phyloP scores from a whole-genome alignment of 305 asterid genomes.

The Solanum aculeatissimum region DNA sequence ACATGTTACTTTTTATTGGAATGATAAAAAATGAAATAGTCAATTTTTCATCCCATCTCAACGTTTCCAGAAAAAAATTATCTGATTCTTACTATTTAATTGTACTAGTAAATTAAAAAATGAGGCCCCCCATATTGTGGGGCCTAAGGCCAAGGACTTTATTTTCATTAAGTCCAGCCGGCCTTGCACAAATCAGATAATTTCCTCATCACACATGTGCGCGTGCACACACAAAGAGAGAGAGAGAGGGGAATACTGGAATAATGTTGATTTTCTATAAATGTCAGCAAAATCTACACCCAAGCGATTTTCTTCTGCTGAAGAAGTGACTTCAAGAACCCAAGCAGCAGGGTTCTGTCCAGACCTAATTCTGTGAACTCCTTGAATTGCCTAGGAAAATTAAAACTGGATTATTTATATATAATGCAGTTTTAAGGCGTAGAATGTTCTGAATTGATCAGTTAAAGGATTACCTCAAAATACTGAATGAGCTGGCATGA shows the following conservation, averaged over 20 bases:
- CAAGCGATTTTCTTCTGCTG: conserved; percentile 49
- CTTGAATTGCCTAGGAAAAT: conserved; percentile 40
- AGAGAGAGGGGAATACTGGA: conserved; percentile 16
- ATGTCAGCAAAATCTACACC: conserved; percentile 56
- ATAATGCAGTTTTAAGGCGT: neutral
- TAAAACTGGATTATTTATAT: neutral
- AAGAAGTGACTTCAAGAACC: conserved; percentile 69
- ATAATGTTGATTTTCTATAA: conserved; percentile 42
- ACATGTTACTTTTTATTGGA: too few relatives aligned
- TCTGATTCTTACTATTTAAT: too few relatives aligned
- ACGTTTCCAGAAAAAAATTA: too few relatives aligned
- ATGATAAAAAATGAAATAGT: too few relatives aligned
- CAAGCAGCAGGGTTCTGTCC: conserved; percentile 77
- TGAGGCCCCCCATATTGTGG: too few relatives aligned
- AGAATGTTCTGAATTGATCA: neutral
- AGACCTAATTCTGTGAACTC: conserved; percentile 39
- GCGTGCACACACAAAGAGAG: neutral
- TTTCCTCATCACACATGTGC: neutral
- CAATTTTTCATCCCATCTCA: too few relatives aligned
- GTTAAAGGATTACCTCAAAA: conserved; percentile 41
- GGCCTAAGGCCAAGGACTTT: too few relatives aligned
- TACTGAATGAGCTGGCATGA: conserved; percentile 44
- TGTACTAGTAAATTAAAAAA: too few relatives aligned
- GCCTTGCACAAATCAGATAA: neutral
- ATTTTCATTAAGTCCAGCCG: too few relatives aligned